A percentile compares a stretch with the other conserved stretches of the same genome.
Conservation (phyloP, 148 eudicot species). For the Vaccinium corymbosum region DNA sequence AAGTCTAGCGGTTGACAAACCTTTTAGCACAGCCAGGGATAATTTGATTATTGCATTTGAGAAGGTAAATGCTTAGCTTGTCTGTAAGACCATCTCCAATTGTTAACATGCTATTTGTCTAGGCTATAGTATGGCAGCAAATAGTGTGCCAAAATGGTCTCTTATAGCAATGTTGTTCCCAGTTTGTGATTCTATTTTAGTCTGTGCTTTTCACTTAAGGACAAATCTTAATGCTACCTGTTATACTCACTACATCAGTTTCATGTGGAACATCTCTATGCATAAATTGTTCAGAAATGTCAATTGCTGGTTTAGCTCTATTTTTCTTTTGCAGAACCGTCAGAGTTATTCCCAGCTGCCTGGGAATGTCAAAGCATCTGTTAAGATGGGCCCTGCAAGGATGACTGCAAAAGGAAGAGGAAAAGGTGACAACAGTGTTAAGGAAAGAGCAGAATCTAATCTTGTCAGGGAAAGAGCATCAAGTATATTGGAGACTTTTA, state of each 20-base stretch:
- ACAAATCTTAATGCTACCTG: background rate
- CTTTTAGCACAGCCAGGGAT: conserved; percentile 88
- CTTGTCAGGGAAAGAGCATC: conserved; percentile 43
- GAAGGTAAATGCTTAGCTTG: conserved; percentile 51
- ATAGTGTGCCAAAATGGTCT: no score
- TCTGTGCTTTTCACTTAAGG: background rate
- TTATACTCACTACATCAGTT: background rate
- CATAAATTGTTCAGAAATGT: background rate
- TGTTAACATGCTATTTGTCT: background rate
- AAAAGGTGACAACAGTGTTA: conserved; percentile 51
- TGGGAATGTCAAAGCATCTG: conserved; percentile 51
- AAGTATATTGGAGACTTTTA: conserved; percentile 40
- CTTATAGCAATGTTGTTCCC: background rate
- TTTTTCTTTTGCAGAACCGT: conserved; percentile 66
- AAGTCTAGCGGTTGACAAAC: conserved; percentile 90
- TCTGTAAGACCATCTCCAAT: background rate
- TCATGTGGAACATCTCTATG: background rate
- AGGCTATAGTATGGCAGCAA: background rate
- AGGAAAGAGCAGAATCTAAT: conserved; percentile 44
- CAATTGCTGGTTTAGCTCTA: background rate
- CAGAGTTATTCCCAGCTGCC: conserved; percentile 60
- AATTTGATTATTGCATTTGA: conserved; percentile 93
- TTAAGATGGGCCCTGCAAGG: conserved; percentile 40
- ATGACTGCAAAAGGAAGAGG: conserved; percentile 62
- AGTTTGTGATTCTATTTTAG: background rate